phyloP scores from a whole-genome alignment of 306 rosid genomes.

The Vigna hirtella region DNA sequence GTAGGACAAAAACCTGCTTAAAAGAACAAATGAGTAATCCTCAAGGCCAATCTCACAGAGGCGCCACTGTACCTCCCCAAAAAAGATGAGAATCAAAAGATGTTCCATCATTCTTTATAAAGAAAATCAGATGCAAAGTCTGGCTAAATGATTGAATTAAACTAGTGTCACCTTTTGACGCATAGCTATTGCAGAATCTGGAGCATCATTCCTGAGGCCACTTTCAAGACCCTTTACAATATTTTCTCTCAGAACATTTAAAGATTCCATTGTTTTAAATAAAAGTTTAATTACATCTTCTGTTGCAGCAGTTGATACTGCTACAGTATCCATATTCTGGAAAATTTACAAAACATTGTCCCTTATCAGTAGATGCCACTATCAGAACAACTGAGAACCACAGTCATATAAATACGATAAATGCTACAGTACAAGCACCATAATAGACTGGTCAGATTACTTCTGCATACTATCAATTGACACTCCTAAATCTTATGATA shows the following conservation, averaged over 20 bases:
- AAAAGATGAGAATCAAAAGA: conserved; percentile 41
- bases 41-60: conserved; percentile 98
- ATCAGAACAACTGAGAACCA: conserved; percentile 32
- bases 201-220: conserved; percentile 98
- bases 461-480: conserved; percentile 2
- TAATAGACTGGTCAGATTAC: conserved; percentile 26
- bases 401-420: conserved; percentile 29
- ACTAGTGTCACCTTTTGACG: conserved; percentile 83
- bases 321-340: conserved; percentile 79
- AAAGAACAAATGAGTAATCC: conserved; percentile 92
- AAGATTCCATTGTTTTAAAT: conserved; percentile 83
- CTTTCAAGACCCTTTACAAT: conserved; percentile 88
- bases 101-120: conserved; percentile 38
- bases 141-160: conserved; percentile 35
- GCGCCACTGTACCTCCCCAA: conserved; percentile 78
- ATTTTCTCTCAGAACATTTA: conserved; percentile 74
- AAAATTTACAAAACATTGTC: conserved; percentile 45
- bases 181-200: conserved; percentile 95
- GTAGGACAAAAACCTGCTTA: conserved; percentile 74
- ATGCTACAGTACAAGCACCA: conserved; percentile 7
- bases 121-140: conserved; percentile 37
- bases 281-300: conserved; percentile 57
- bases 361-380: conserved; percentile 31
- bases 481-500: conserved; percentile 14
- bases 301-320: conserved; percentile 51